These are phyloP conservation scores for Diplogelasinospora grovesii DNA, from an alignment of 495 filamentous ascomycete species.

Conservation along the genomic window DNA sequence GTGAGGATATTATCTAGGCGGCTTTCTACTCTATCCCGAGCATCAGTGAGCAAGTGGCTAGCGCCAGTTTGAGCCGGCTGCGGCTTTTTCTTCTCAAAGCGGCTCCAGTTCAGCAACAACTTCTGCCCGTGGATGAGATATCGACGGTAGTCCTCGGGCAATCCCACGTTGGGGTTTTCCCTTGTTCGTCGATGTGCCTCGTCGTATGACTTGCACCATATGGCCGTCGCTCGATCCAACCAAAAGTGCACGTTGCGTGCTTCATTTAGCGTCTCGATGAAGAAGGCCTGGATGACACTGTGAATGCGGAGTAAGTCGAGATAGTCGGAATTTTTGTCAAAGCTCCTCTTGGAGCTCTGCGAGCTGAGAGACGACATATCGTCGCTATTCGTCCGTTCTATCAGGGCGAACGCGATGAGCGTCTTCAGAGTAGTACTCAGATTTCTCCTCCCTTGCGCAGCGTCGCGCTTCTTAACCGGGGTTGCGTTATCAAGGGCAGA, in stretches of 20 bases:
- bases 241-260: constrained; percentile 54
- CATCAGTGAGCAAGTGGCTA: constrained; percentile 27
- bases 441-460: constrained; percentile 31
- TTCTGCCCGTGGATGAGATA: constrained; percentile 62
- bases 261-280: constrained; percentile 58
- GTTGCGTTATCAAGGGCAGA: constrained; percentile 48
- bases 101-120: constrained; percentile 42
- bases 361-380: constrained; percentile 34
- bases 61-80: too few relatives aligned
- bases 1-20: constrained; percentile 47
- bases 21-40: constrained; percentile 40
- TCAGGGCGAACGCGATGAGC: constrained; percentile 62
- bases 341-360: constrained; percentile 41
- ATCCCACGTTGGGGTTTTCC: constrained; percentile 47
- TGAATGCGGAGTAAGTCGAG: constrained; percentile 71
- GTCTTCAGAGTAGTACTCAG: constrained; percentile 62
- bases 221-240: constrained; percentile 52
- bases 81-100: constrained; percentile 36
- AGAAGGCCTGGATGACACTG: constrained; percentile 73
- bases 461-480: constrained; percentile 52
- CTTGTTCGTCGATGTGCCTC: constrained; percentile 53
- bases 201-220: constrained; percentile 60
- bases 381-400: constrained; percentile 56
- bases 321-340: constrained; percentile 45
- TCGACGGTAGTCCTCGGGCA: constrained; percentile 64